Conservation (phyloP, 75 land plant genomes). For the Sequoia sempervirens region DNA sequence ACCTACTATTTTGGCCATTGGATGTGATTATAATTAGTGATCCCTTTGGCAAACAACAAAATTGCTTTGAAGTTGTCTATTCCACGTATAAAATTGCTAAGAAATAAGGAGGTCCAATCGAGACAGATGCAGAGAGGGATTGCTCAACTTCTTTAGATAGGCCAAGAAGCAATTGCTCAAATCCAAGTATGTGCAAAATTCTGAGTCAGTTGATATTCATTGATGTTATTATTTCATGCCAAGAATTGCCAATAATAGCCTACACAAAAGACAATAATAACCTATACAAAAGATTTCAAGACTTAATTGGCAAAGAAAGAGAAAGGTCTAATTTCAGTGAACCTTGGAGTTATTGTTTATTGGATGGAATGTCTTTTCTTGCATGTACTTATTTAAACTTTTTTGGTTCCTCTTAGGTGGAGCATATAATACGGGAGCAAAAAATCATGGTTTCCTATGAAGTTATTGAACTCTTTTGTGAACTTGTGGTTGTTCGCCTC, state of each 20-base stretch:
- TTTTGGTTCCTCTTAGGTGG: slow-evolving; percentile 27
- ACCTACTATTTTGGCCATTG: not conserved
- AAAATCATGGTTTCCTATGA: slow-evolving; percentile 83
- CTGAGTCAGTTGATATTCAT: not conserved
- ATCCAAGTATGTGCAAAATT: slow-evolving; percentile 40
- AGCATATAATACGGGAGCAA: slow-evolving; percentile 78
- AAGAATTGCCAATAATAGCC: not conserved
- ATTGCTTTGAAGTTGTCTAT: slow-evolving; percentile 2
- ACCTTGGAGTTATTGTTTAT: not conserved
- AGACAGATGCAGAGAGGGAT: slow-evolving; percentile 80
- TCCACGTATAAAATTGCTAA: slow-evolving; percentile 64
- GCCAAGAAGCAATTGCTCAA: slow-evolving; percentile 92
- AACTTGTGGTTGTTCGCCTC: slow-evolving; percentile 65
- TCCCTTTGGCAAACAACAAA: not conserved
- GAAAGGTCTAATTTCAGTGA: not conserved
- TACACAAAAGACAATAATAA: no score
- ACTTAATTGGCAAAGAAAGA: not conserved
- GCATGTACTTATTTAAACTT: not conserved
- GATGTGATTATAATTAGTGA: not conserved
- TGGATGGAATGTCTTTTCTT: not conserved
- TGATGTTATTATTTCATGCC: not conserved
- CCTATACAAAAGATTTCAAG: not conserved
- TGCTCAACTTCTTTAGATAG: slow-evolving; percentile 60
- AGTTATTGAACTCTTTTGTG: slow-evolving; percentile 80
- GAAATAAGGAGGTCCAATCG: slow-evolving; percentile 73